Base-by-base conservation (phyloP, 208 protist species). In the Leishmania guyanensis region DNA sequence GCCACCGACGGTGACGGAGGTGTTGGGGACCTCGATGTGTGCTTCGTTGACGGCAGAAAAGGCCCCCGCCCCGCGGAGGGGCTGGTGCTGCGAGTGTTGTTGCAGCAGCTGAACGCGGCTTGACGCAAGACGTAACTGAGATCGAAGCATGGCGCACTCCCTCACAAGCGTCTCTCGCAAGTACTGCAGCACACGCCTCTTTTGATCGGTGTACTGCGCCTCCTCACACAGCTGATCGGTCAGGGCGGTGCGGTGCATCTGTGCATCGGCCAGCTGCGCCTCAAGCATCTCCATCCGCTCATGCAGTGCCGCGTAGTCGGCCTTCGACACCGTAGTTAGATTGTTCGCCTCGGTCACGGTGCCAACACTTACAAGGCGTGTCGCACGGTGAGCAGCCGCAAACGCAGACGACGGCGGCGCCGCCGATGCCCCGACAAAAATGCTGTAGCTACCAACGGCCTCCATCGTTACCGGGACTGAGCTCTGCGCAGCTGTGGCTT, bases 271-370 rank as follows among this genome's bases (percentile, higher is more conserved):
- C 58, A 94, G 83, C 50, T 94, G 75, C 43, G 90, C 89, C 73
- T 93, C 73, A 20, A 98, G 84, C 48, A 74, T 80, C 39, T 85
- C 75, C 33, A 83, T 65, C 20, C 88, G 64, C 43, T 75, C 76
- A 51, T 87, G 72, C 60, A 96, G 76, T 3, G 74, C 65, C 5
- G 89, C 86, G 79, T 96, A 93, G 36, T 89, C 89, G 56, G 84
- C 80, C 46, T 78, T 84, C 69, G 86, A 53, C 5, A 98, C 86
- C 26, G 87, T 89, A 6, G 86, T 86, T 33, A 81, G 77, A 64
- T 88, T 88, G 62, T 91, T 93, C 5, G 93, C 89, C n/a, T 98
- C 93, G 12, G 95, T 98, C 72, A 96, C 83, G 46, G 89, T 94
- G 17, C 83, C 90, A 58, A 92, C 87, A 65, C 88, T 92, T 22